Base-by-base conservation (phyloP, 139 green algal species). In the Auxenochlorella pyrenoidosa region DNA sequence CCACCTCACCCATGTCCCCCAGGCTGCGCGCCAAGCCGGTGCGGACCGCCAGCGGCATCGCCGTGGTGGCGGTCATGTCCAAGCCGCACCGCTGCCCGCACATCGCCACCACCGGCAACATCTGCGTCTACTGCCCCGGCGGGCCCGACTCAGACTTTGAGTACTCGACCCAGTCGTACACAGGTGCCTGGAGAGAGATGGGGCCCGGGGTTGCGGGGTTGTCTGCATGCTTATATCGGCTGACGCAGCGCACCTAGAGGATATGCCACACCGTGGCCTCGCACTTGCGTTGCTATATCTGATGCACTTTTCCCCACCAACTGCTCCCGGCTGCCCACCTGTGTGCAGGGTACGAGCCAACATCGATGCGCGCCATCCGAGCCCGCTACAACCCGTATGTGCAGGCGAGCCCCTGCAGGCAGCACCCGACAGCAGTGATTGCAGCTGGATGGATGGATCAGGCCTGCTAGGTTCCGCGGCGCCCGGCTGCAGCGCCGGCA, bases 21-120 rank as follows among this genome's bases (percentile, higher is more conserved):
- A 94, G 92, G 77, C 82, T 97, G 72, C 83, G 91, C 18, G 96
- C 95, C 65, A 98, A 98, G 91, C 93, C 93, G 41, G 94, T 99
- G 73, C 94, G 97, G 44, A 99, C 97, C 18, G 97, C 97, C 2
- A 97, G 93, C n/a, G 97, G 97, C 60, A 98, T 99, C 75, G 97
- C 97, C 3, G 97, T 99, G 38, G 97, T 99, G 12, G 97, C 97
- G 0, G 97, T 99, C 24, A 99, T 99, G 97, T 98, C 94, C 90
- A 99, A 99, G 91, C 97, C 97, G 4, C 97, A 99, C 90, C 90
- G 97, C 66, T 99, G 97, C 92, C 97, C 97, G 1, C 97, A 99
- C 94, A 99, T 99, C 68, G 96, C 97, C n/a, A 99, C 97, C 47
- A 99, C 97, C 40, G 97, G 97, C 86, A 98, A 98, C 94, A 99